These are phyloP conservation scores for Trypethelium eluteriae DNA, from an alignment of 495 filamentous ascomycete genomes.

Conservation along the genomic window DNA sequence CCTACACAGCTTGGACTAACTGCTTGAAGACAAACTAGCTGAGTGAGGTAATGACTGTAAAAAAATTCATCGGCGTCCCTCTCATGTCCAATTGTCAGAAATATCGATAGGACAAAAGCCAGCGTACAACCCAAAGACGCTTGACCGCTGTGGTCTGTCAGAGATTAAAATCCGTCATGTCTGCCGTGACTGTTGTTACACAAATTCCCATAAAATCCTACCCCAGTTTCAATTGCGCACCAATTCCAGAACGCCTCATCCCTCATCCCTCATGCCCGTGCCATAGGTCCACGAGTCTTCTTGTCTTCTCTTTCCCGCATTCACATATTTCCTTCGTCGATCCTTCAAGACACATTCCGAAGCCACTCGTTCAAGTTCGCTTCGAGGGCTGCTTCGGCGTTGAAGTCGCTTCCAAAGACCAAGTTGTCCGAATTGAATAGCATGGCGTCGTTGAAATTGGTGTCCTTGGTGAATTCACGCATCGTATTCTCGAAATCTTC, in stretches of 20 bases:
- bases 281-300: background rate
- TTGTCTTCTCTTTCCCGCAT: background rate
- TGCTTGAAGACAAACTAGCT: background rate
- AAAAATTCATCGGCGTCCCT: background rate
- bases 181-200: background rate
- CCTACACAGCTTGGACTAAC: background rate
- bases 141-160: background rate
- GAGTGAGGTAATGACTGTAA: background rate
- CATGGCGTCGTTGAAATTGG: background rate
- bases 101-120: background rate
- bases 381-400: background rate
- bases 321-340: background rate
- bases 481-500: background rate
- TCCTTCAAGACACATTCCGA: background rate
- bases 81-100: too few relatives aligned
- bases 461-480: background rate
- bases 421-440: background rate
- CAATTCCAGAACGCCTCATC: background rate
- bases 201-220: background rate
- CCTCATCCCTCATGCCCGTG: background rate
- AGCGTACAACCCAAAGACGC: background rate
- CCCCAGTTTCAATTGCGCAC: too few relatives aligned
- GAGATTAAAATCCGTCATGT: background rate
- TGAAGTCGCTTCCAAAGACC: background rate
- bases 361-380: background rate